phyloP scores from a whole-genome alignment of 2,329 filamentous ascomycete genomes.

The Aureobasidium sp. region DNA sequence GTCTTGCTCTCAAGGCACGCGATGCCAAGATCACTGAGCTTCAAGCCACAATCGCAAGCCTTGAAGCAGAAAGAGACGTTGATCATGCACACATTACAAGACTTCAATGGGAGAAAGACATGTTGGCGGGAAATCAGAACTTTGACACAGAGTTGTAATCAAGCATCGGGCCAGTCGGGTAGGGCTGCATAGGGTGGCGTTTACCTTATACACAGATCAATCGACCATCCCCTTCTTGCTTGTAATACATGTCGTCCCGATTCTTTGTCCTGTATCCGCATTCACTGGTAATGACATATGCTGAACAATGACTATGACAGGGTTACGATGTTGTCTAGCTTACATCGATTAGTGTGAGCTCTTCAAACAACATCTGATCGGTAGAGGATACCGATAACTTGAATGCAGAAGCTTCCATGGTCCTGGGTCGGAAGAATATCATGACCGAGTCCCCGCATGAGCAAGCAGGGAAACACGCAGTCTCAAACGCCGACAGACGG shows the following conservation, averaged over 20 bases:
- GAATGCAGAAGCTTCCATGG: neutral
- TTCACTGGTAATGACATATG: neutral
- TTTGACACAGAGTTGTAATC: constrained; percentile 2
- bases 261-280: neutral
- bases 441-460: neutral
- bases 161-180: neutral
- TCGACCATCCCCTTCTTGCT: neutral
- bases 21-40: constrained; percentile 59
- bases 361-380: neutral
- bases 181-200: constrained; percentile 10
- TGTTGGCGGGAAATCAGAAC: neutral
- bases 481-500: constrained; percentile 8
- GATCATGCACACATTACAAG: neutral
- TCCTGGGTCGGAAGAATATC: neutral
- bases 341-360: neutral
- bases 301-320: neutral
- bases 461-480: neutral
- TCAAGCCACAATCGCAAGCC: constrained; percentile 52
- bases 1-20: constrained; percentile 53
- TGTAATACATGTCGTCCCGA: neutral
- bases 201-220: constrained; percentile 3
- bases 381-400: neutral
- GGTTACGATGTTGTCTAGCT: neutral
- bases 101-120: constrained; percentile 3
- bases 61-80: constrained; percentile 49